Percentiles rank a stretch among this genome's conserved stretches.
Evolutionary conservation across 306 rosid genomes (phyloP).

Genomic region (Pyrus betulifolia): DNA sequence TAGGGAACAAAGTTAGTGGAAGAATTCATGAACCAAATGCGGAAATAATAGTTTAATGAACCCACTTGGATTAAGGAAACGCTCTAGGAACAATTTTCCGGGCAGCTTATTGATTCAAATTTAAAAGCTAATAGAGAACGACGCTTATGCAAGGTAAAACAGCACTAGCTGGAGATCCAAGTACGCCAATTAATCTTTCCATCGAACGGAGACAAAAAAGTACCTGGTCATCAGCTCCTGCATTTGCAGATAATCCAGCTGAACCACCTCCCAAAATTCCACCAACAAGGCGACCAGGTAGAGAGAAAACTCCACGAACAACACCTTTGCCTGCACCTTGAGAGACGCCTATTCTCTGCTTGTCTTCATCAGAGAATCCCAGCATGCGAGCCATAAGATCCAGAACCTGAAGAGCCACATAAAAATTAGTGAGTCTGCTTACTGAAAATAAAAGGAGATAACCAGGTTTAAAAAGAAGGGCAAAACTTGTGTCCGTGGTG

Average conservation of each 20-base stretch:
- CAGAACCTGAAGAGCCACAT: conserved; percentile 51
- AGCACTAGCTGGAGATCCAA: not conserved
- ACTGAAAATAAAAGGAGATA: not conserved
- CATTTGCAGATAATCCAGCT: conserved; percentile 37
- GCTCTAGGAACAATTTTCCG: no score
- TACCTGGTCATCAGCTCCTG: conserved; percentile 74
- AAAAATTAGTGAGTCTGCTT: conserved; percentile 8
- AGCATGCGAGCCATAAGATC: conserved; percentile 98
- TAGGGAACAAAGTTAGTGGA: conserved; percentile 1
- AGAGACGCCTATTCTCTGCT: conserved; percentile 85
- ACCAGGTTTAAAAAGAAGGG: not conserved
- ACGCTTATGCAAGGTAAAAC: not conserved
- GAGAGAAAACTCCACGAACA: conserved; percentile 85
- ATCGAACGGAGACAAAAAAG: not conserved
- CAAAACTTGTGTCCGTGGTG: not conserved
- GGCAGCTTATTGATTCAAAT: not conserved
- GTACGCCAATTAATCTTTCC: not conserved
- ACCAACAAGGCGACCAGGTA: conserved; percentile 95
- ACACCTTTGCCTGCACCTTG: conserved; percentile 88
- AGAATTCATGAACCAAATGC: not conserved
- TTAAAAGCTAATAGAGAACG: not conserved
- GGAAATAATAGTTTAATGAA: no score
- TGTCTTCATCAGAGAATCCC: conserved; percentile 88
- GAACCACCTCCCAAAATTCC: conserved; percentile 82
- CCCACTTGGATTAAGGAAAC: no score